Conservation (phyloP, 768 basidiomycete species). For the Daedalea quercina region DNA sequence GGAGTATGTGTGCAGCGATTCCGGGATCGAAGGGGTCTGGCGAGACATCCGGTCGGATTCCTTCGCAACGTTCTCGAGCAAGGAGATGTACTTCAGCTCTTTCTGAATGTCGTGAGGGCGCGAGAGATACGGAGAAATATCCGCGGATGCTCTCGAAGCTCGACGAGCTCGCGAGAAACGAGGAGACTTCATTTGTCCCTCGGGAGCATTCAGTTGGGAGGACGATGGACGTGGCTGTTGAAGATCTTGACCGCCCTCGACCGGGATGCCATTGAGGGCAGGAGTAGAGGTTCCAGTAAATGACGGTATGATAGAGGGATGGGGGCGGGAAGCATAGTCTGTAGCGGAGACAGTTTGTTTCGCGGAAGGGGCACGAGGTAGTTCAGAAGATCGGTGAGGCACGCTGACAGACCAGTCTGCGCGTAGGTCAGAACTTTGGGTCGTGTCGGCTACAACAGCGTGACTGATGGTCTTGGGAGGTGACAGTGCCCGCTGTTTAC, state of each 20-base stretch:
- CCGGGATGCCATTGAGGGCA: background rate
- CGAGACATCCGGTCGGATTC: constrained; percentile 60
- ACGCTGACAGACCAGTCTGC: background rate
- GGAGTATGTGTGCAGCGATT: constrained; percentile 17
- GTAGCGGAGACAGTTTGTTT: background rate
- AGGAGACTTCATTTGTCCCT: constrained; percentile 1
- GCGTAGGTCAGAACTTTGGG: background rate
- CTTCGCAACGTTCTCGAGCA: constrained; percentile 65
- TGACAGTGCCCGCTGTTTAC: background rate
- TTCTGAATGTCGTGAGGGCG: constrained; percentile 50
- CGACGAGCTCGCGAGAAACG: constrained; percentile 23
- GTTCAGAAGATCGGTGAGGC: constrained; percentile 3
- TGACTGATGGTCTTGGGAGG: constrained; percentile 1
- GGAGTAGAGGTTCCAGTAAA: background rate
- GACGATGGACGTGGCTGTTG: background rate
- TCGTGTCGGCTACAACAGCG: too few species aligned
- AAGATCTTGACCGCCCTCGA: background rate
- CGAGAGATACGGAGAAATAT: constrained; percentile 65
- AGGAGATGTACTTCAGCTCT: constrained; percentile 60
- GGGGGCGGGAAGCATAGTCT: background rate
- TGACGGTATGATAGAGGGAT: background rate
- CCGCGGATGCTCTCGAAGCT: constrained; percentile 43
- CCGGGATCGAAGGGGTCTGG: background rate
- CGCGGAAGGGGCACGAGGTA: constrained; percentile 2
- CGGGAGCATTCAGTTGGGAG: background rate